phyloP scores from a whole-genome alignment of 495 filamentous ascomycete species.

The Aspergillus affinis region DNA sequence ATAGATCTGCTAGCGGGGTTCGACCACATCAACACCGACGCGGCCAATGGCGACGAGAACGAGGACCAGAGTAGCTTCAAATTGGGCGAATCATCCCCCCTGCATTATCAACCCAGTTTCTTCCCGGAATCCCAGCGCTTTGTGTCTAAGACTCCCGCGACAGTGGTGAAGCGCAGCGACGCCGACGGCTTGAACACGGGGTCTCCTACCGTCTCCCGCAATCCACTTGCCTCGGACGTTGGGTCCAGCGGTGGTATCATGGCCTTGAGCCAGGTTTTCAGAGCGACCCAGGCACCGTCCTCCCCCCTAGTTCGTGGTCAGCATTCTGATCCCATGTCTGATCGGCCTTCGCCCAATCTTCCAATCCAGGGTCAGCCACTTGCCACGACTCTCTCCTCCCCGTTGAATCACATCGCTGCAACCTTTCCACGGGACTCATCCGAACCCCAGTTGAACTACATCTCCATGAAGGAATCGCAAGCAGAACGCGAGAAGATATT shows the following conservation, averaged over 20 bases:
- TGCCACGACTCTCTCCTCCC: slow-evolving; percentile 42
- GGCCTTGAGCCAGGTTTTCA: slow-evolving; percentile 52
- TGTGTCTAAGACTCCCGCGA: slow-evolving; percentile 43
- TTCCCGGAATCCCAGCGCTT: slow-evolving; percentile 54
- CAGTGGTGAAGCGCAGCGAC: slow-evolving; percentile 34
- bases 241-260: slow-evolving; percentile 44
- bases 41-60: slow-evolving; percentile 34
- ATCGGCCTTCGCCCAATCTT: slow-evolving; percentile 54
- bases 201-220: slow-evolving; percentile 45
- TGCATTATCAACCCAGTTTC: slow-evolving; percentile 39
- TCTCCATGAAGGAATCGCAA: slow-evolving; percentile 55
- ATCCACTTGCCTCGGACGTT: slow-evolving; percentile 45
- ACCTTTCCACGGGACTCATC: slow-evolving; percentile 42
- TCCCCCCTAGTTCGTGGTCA: slow-evolving; percentile 45
- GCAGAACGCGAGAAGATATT: slow-evolving; percentile 31
- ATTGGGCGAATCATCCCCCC: slow-evolving; percentile 39
- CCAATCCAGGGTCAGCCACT: slow-evolving; percentile 43
- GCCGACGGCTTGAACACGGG: slow-evolving; percentile 26
- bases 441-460: slow-evolving; percentile 48
- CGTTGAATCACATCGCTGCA: slow-evolving; percentile 31
- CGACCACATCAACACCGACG: slow-evolving; percentile 26
- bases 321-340: slow-evolving; percentile 43
- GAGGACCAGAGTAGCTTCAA: slow-evolving; percentile 40
- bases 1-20: slow-evolving; percentile 48
- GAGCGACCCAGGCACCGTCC: slow-evolving; percentile 52